Evolutionary conservation across 1,284 basidiomycete species (phyloP).

Genomic region (Gomphus sp.): DNA sequence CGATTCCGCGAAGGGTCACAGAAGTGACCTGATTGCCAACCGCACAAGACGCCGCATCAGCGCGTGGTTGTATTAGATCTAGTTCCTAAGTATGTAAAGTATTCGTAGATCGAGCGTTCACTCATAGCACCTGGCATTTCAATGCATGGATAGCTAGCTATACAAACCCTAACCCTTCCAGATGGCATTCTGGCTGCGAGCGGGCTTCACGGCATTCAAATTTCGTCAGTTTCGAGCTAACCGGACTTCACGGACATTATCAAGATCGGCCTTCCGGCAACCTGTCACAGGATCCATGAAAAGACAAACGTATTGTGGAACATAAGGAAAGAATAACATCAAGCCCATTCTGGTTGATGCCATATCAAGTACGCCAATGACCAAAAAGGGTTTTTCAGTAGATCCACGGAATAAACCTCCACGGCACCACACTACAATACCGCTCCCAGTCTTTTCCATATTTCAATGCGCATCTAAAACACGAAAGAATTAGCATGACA

Average conservation of each 20-base stretch:
- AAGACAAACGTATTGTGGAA: neutral
- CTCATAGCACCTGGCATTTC: too few species aligned
- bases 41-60: neutral
- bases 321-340: neutral
- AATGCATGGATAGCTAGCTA: too few species aligned
- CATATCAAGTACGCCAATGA: neutral
- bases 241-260: too few species aligned
- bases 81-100: neutral
- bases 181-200: too few species aligned
- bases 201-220: too few species aligned
- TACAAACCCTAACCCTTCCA: too few species aligned
- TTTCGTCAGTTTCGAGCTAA: too few species aligned
- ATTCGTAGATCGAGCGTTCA: neutral
- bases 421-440: constrained; percentile 81
- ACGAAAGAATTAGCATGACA: constrained; percentile 3
- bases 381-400: constrained; percentile 29
- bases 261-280: too few species aligned
- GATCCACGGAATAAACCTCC: constrained; percentile 79
- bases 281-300: too few species aligned
- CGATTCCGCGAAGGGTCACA: neutral
- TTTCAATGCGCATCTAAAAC: constrained; percentile 71
- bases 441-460: constrained; percentile 94
- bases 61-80: neutral
- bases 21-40: neutral
- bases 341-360: too few species aligned